A percentile compares a stretch with the other conserved stretches of the same genome.
Conservation (phyloP, 139 green algal species). For the Astrephomene gubernaculifera region DNA sequence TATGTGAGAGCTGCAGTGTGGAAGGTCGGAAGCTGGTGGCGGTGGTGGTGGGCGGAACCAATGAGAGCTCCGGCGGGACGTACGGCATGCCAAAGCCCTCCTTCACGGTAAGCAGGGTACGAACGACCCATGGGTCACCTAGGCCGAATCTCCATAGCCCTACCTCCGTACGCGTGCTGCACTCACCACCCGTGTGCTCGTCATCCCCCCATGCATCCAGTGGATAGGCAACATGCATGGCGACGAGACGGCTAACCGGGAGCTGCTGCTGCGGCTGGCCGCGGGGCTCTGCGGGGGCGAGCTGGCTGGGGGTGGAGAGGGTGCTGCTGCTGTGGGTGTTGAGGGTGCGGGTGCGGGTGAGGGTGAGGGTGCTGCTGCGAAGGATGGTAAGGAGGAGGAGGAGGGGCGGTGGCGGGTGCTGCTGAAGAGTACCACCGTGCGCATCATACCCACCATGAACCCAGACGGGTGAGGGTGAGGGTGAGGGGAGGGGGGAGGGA, state of each 20-base stretch:
- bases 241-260: conserved; percentile 42
- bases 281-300: background rate
- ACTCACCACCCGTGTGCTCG: background rate
- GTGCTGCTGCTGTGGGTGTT: too few relatives aligned
- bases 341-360: too few relatives aligned
- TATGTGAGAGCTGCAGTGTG: too few relatives aligned
- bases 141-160: background rate
- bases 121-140: too few relatives aligned
- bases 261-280: conserved; percentile 46
- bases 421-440: conserved; percentile 15
- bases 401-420: conserved; percentile 8
- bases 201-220: background rate
- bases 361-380: too few relatives aligned
- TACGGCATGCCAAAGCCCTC: background rate
- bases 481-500: too few relatives aligned
- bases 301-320: too few relatives aligned
- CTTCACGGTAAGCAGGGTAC: background rate
- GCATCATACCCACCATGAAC: conserved; percentile 48
- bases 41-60: background rate
- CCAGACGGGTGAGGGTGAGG: conserved; percentile 24
- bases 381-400: too few relatives aligned
- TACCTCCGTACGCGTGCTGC: background rate
- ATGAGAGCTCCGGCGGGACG: background rate
- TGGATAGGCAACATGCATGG: conserved; percentile 53
- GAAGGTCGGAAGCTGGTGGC: background rate